Conservation (phyloP, 2,329 filamentous ascomycete genomes). For the Clarireedia homoeocarpa region DNA sequence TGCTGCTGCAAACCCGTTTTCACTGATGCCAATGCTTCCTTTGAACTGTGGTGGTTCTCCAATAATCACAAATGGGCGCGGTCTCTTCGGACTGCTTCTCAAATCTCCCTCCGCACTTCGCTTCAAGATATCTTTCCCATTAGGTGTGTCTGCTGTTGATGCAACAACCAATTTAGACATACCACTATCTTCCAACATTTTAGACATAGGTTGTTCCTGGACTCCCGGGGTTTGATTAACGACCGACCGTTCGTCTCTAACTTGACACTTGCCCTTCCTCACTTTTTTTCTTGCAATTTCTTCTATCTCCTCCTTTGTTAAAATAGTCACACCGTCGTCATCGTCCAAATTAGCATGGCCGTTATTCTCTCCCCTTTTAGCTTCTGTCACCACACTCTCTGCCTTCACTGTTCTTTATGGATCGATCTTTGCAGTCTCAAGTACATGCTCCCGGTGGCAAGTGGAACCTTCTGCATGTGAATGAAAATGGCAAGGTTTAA, state of each 20-base stretch:
- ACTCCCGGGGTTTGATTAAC: neutral
- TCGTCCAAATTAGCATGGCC: neutral
- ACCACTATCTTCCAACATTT: too few species aligned
- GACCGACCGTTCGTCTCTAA: neutral
- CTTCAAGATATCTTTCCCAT: neutral
- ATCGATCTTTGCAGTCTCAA: neutral
- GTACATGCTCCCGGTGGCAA: neutral
- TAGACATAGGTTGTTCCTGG: neutral
- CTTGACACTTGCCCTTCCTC: neutral
- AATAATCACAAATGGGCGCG: neutral
- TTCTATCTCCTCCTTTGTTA: neutral
- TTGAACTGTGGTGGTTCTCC: neutral
- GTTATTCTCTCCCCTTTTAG: neutral
- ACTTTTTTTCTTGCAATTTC: neutral
- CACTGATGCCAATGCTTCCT: neutral
- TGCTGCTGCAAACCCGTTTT: neutral
- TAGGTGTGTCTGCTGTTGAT: neutral
- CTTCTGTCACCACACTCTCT: too few species aligned
- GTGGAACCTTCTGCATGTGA: neutral
- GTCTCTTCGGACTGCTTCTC: neutral
- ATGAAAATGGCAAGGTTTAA: slow-evolving; percentile 4
- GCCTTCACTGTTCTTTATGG: too few species aligned
- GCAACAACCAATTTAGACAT: too few species aligned
- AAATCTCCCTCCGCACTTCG: neutral
- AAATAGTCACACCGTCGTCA: neutral